These are phyloP conservation scores for Aspergillus jensenii DNA, from an alignment of 2,329 filamentous ascomycete species.

Conservation along the genomic window DNA sequence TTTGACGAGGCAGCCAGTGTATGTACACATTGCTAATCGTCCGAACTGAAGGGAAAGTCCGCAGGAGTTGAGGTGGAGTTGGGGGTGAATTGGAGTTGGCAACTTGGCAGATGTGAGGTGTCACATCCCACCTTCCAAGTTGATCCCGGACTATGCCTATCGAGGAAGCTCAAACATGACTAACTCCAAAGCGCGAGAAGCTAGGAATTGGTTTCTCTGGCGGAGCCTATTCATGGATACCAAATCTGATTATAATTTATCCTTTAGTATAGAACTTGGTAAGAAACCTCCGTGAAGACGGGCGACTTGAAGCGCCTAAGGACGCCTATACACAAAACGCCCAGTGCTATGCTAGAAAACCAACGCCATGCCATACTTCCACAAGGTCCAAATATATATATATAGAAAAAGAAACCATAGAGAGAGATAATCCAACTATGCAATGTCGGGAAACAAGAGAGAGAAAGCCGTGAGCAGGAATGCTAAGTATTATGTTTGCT, in stretches of 20 bases:
- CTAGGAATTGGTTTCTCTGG: neutral
- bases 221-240: neutral
- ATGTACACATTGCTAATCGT: too few species aligned
- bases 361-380: neutral
- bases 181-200: neutral
- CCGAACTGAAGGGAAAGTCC: too few species aligned
- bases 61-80: neutral
- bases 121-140: neutral
- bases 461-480: neutral
- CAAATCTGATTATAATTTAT: neutral
- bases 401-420: neutral
- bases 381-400: neutral
- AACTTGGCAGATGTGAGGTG: neutral
- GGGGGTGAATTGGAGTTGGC: neutral
- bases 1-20: too few species aligned
- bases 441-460: neutral
- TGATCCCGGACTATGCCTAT: neutral
- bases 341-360: constrained; percentile 2
- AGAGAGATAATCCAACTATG: neutral
- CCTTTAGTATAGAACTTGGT: neutral
- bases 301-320: neutral
- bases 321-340: constrained; percentile 1
- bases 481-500: neutral
- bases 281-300: neutral
- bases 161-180: neutral